Base-by-base conservation (phyloP, 768 basidiomycete genomes). In the Kockovaella imperatae region DNA sequence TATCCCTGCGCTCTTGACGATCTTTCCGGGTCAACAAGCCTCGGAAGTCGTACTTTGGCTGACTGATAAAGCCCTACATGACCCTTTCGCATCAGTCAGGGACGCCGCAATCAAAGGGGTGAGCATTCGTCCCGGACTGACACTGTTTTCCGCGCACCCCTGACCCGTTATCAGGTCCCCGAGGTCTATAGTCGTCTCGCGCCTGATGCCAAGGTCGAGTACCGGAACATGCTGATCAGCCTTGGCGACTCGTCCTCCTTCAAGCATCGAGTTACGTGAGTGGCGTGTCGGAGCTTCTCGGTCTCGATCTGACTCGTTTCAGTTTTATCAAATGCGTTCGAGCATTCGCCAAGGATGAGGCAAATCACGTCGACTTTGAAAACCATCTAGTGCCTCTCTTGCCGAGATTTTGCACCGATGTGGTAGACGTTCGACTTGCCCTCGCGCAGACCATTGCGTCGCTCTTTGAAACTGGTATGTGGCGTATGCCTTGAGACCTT, bases 351-450 rank as follows among this genome's bases (percentile, higher is more conserved):
- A 72, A 72, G 28, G 72, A 69, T 3, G 69, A 77, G 49, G 60
- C 74, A 25, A 69, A 63, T 70, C 48, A 78, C 76, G 59, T 76
- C 74, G 55, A 70, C 65, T 54, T 78, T 38, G 70, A 72, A 31
- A 53, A 60, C 29, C 58, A 70, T 44, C 69, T 81, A 52, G 78
- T 86, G 72, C 67, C 74, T 48, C 71, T 75, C n/a, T 69, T 91
- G 17, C 69, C 74, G 23, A 59, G 65, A 35, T 75, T 91, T 34
- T 78, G 79, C 4, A 64, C 74, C 26, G 91, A 96, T 29, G 81
- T 93, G 11, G 76, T 85, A 42, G 89, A 87, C 52, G 88, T 95
- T 28, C 78, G 88, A 38, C 87, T 95, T 48, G 84, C 81, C 5
- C 77, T 88, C 2, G 83, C 90, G n/a, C 78, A 88, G 41, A 77